Evolutionary conservation across 768 basidiomycete genomes (phyloP).

Genomic region (Clavaria fumosa): DNA sequence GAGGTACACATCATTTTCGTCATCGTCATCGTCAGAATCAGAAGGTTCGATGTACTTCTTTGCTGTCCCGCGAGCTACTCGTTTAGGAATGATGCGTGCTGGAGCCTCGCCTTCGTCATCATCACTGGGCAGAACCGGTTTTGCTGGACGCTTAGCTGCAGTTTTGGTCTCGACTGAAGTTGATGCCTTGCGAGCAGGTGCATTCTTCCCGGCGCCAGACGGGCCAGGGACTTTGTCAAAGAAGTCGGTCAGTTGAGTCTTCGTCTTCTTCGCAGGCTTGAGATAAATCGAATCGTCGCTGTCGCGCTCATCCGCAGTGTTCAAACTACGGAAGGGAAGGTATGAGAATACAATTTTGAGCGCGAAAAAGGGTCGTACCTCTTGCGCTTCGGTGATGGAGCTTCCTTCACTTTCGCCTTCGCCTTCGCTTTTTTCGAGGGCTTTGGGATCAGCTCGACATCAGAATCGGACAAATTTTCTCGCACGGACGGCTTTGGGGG

Average conservation of each 20-base stretch:
- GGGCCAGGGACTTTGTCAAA: constrained; percentile 29
- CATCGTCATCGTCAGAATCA: constrained; percentile 34
- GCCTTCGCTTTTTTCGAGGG: constrained; percentile 10
- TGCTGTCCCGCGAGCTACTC: constrained; percentile 31
- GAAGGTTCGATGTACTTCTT: constrained; percentile 63
- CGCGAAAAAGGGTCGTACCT: constrained; percentile 27
- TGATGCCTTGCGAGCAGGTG: constrained; percentile 34
- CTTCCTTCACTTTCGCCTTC: constrained; percentile 15
- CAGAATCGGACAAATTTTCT: constrained; percentile 24
- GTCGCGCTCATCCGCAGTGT: constrained; percentile 25
- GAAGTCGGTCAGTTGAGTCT: constrained; percentile 41
- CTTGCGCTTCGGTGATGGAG: constrained; percentile 43
- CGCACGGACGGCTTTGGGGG: constrained; percentile 12
- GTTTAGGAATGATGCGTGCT: constrained; percentile 27
- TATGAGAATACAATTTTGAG: constrained; percentile 1
- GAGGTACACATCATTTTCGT: constrained; percentile 29
- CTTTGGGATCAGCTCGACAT: constrained; percentile 16
- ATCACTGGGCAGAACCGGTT: constrained; percentile 25
- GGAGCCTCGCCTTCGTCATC: constrained; percentile 27
- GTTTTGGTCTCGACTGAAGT: constrained; percentile 43
- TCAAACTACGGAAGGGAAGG: constrained; percentile 16
- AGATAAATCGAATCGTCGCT: constrained; percentile 22
- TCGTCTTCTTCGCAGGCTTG: constrained; percentile 42
- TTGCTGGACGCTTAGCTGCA: constrained; percentile 44
- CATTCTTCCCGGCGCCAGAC: constrained; percentile 24